These are phyloP conservation scores for Neoscytalidium dimidiatum DNA, from an alignment of 2,329 filamentous ascomycete species.

Conservation along the genomic window DNA sequence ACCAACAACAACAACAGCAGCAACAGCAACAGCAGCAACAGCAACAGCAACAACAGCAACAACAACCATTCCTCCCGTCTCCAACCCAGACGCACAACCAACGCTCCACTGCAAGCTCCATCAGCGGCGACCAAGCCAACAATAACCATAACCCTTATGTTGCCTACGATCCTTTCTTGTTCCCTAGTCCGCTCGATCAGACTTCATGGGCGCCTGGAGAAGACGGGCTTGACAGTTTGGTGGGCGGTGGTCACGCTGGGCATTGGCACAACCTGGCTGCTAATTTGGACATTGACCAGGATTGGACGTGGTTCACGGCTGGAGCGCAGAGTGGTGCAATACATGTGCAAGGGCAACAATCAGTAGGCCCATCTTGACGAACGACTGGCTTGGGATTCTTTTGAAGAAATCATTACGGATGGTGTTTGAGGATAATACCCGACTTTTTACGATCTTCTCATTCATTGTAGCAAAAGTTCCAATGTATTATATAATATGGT, in stretches of 20 bases:
- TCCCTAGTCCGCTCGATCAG: neutral
- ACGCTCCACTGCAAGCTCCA: neutral
- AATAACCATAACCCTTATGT: neutral
- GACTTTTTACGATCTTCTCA: no score
- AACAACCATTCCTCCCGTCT: conserved; percentile 17
- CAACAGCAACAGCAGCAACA: no score
- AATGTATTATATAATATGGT: neutral
- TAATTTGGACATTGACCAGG: conserved; percentile 37
- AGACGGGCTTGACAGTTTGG: conserved; percentile 23
- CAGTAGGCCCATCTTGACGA: neutral
- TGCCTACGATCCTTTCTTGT: conserved; percentile 15
- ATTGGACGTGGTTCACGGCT: conserved; percentile 44
- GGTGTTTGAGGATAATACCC: conserved; percentile 4
- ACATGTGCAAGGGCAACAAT: neutral
- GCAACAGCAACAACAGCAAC: no score
- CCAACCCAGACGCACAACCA: neutral
- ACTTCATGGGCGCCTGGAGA: neutral
- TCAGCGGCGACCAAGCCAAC: conserved; percentile 1
- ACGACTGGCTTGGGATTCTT: no score
- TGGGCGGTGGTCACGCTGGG: conserved; percentile 30
- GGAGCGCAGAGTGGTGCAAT: conserved; percentile 23
- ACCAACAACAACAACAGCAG: no score
- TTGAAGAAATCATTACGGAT: neutral
- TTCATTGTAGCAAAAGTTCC: neutral
- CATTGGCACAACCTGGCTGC: conserved; percentile 40